phyloP scores from a whole-genome alignment of 331 rosid genomes.

The Prunus yedoensis region DNA sequence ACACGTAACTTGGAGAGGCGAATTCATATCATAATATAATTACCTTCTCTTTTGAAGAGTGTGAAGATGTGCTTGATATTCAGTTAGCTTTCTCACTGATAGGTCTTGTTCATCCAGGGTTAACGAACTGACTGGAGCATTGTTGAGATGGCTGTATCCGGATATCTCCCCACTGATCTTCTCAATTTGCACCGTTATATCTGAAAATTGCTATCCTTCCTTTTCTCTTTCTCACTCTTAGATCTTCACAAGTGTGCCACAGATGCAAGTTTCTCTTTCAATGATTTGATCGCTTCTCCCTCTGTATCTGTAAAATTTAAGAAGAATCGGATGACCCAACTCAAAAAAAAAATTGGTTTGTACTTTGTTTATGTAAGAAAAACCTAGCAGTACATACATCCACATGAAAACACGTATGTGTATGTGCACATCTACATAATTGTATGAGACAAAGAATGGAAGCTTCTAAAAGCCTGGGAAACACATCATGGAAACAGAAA shows the following conservation, averaged over 20 bases:
- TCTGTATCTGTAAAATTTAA: constrained; percentile 48
- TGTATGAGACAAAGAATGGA: not conserved
- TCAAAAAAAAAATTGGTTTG: not conserved
- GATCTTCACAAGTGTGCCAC: constrained; percentile 71
- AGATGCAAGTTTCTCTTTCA: constrained; percentile 86
- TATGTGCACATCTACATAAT: not conserved
- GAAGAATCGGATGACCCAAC: constrained; percentile 27
- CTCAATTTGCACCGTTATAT: constrained; percentile 70
- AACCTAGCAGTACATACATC: not conserved
- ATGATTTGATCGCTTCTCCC: constrained; percentile 63
- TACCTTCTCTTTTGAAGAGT: constrained; percentile 93
- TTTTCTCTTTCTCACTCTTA: constrained; percentile 73
- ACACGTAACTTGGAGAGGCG: constrained; percentile 2
- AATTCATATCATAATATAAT: constrained; percentile 13
- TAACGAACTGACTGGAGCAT: constrained; percentile 26
- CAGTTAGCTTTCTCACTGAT: constrained; percentile 82
- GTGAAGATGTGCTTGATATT: constrained; percentile 72
- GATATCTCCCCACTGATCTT: constrained; percentile 84
- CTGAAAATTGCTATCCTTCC: constrained; percentile 79
- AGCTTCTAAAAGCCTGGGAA: not conserved
- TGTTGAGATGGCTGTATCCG: constrained; percentile 48
- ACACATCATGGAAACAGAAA: not conserved
- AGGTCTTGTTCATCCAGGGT: constrained; percentile 66
- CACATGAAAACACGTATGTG: too few relatives aligned
- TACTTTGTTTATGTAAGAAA: not conserved